phyloP scores from a whole-genome alignment of 2,329 filamentous ascomycete species.

The Penicillium sp. region DNA sequence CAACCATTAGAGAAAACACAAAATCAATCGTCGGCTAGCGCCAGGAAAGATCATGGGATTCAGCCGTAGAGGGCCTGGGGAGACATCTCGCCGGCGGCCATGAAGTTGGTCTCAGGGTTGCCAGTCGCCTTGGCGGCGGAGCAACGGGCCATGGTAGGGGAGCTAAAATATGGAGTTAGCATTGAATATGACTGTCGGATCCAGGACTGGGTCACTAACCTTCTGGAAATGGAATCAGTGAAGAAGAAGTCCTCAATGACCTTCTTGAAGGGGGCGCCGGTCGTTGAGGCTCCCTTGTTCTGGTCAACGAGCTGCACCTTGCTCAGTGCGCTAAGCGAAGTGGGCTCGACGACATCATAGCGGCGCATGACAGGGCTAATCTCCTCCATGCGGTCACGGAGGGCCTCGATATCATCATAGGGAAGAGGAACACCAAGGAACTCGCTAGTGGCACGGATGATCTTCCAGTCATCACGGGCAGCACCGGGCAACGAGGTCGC shows the following conservation, averaged over 20 bases:
- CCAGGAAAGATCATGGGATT: slow-evolving; percentile 12
- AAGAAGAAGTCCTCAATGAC: slow-evolving; percentile 97
- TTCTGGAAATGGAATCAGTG: slow-evolving; percentile 95
- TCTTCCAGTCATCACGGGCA: slow-evolving; percentile 97
- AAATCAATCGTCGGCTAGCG: slow-evolving; percentile 26
- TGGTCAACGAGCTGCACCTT: slow-evolving; percentile 95
- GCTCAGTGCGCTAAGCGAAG: slow-evolving; percentile 73
- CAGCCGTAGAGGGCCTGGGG: slow-evolving; percentile 45
- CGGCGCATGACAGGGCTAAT: slow-evolving; percentile 87
- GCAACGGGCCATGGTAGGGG: slow-evolving; percentile 97
- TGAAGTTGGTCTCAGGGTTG: slow-evolving; percentile 77
- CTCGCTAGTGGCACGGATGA: slow-evolving; percentile 88
- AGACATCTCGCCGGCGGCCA: slow-evolving; percentile 67
- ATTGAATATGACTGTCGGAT: background rate
- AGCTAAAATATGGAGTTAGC: slow-evolving; percentile 59
- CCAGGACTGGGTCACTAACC: slow-evolving; percentile 59
- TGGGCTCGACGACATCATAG: slow-evolving; percentile 89
- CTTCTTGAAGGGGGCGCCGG: slow-evolving; percentile 75
- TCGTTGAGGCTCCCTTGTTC: slow-evolving; percentile 84
- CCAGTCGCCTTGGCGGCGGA: slow-evolving; percentile 86
- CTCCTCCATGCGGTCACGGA: slow-evolving; percentile 92
- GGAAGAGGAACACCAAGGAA: slow-evolving; percentile 85
- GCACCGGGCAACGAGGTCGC: slow-evolving; percentile 89
- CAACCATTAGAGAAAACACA: slow-evolving; percentile 36
- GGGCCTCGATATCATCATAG: slow-evolving; percentile 87